A percentile compares a stretch with the other conserved stretches of the same genome.
phyloP scores from a whole-genome alignment of 441 rosid genomes.

The Erodium moschatum region DNA sequence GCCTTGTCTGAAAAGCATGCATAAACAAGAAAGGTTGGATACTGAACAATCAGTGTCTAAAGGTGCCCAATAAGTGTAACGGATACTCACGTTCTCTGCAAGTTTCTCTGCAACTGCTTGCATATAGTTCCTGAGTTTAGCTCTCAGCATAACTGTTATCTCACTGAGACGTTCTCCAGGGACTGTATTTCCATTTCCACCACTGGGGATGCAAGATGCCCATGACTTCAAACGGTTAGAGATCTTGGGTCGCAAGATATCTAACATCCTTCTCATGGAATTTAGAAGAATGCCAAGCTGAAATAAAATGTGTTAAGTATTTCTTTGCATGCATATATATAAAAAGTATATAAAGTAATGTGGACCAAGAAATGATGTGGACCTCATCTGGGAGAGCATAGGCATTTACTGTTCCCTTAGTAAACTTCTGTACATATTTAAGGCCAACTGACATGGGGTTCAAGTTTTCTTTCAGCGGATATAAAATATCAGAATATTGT shows the following conservation, averaged over 20 bases:
- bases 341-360: slow-evolving; percentile 2
- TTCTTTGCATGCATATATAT: slow-evolving; percentile 1
- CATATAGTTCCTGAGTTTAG: slow-evolving; percentile 75
- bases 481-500: slow-evolving; percentile 83
- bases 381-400: slow-evolving; percentile 88
- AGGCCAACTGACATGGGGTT: slow-evolving; percentile 77
- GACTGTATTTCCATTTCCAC: slow-evolving; percentile 68
- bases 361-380: slow-evolving; percentile 13
- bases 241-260: slow-evolving; percentile 49
- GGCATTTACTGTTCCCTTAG: slow-evolving; percentile 67
- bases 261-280: slow-evolving; percentile 80
- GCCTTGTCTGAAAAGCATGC: slow-evolving; percentile 57
- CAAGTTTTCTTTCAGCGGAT: slow-evolving; percentile 84
- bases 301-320: slow-evolving; percentile 15
- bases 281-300: slow-evolving; percentile 77
- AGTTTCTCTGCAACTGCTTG: slow-evolving; percentile 91
- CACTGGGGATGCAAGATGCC: slow-evolving; percentile 57
- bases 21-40: neutral
- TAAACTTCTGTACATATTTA: slow-evolving; percentile 78
- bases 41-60: slow-evolving; percentile 1
- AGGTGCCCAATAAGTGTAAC: neutral
- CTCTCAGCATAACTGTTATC: slow-evolving; percentile 85
- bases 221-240: slow-evolving; percentile 61
- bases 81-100: slow-evolving; percentile 72
- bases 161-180: slow-evolving; percentile 90